Percentiles rank a stretch among this genome's conserved stretches.
phyloP scores from a whole-genome alignment of 2,329 filamentous ascomycete genomes.

The Pseudogymnoascus sp. region DNA sequence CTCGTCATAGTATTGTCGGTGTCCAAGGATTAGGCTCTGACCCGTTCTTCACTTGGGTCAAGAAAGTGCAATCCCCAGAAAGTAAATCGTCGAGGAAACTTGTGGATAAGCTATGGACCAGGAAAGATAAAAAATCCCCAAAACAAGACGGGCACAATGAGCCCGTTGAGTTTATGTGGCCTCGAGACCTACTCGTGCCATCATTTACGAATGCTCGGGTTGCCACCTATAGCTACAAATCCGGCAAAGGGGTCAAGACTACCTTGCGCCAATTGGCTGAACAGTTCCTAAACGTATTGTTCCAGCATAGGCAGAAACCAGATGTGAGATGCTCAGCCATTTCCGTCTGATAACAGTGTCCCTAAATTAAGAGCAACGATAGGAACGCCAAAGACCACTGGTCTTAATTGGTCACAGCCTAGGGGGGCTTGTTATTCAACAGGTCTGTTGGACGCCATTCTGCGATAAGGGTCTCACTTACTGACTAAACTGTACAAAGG shows the following conservation, averaged over 20 bases:
- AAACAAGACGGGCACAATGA: conserved; percentile 8
- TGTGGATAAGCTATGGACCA: conserved; percentile 9
- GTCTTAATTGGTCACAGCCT: conserved; percentile 18
- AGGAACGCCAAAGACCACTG: conserved; percentile 14
- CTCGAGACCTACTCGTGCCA: conserved; percentile 14
- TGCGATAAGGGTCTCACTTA: not conserved
- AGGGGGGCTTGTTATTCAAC: conserved; percentile 14
- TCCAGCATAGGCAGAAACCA: conserved; percentile 11
- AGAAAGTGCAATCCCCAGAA: conserved; percentile 11
- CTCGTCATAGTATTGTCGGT: conserved; percentile 13
- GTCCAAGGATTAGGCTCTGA: conserved; percentile 15
- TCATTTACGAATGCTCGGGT: conserved; percentile 14
- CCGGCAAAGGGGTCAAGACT: conserved; percentile 13
- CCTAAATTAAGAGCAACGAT: conserved; percentile 3
- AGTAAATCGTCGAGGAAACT: conserved; percentile 6
- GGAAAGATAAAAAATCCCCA: conserved; percentile 3
- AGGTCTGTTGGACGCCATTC: conserved; percentile 8
- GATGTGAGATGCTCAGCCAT: conserved; percentile 7
- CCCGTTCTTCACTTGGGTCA: conserved; percentile 13
- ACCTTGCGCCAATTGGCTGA: conserved; percentile 14
- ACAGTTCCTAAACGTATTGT: conserved; percentile 13
- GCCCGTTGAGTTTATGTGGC: conserved; percentile 13
- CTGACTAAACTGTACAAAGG: conserved; percentile 5
- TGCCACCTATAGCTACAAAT: conserved; percentile 18
- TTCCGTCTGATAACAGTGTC: not conserved